Evolutionary conservation across 1,139 yeast species (phyloP).

Genomic region (Zygotorulaspora mrakii): DNA sequence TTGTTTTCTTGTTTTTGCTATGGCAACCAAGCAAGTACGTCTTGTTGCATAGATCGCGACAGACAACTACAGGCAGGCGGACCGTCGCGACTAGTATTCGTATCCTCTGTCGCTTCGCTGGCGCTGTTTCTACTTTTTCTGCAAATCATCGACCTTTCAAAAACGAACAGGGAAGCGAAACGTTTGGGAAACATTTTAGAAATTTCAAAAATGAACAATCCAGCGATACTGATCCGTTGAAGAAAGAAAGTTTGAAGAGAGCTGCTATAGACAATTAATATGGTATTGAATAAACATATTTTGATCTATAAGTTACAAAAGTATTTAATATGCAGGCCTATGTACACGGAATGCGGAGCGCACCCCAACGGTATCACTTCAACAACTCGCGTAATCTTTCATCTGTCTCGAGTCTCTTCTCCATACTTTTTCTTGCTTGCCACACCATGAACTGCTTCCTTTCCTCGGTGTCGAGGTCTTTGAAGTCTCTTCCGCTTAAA

Average conservation of each 20-base stretch:
- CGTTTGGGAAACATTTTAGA: background rate
- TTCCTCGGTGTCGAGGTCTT: constrained; percentile 29
- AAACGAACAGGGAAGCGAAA: background rate
- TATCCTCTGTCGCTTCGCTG: background rate
- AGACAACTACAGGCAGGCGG: no score
- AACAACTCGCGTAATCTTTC: constrained; percentile 9
- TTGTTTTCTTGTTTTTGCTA: no score
- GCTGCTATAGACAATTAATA: no score
- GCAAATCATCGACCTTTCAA: background rate
- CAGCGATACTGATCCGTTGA: no score
- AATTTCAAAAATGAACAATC: no score
- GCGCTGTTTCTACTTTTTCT: constrained; percentile 1
- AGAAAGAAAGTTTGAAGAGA: no score
- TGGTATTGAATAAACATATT: no score
- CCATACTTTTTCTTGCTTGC: constrained; percentile 35
- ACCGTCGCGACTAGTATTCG: no score
- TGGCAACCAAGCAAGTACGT: no score
- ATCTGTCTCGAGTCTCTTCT: constrained; percentile 24
- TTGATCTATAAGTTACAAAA: background rate
- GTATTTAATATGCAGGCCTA: constrained; percentile 1
- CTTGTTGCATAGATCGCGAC: no score
- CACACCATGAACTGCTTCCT: constrained; percentile 34
- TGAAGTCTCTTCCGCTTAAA: constrained; percentile 18
- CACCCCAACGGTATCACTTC: constrained; percentile 2
- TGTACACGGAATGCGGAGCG: background rate